Percentiles rank a stretch among this genome's conserved stretches.
Evolutionary conservation across 2,329 filamentous ascomycete genomes (phyloP).

Genomic region (Ceratocystiopsis sp.): DNA sequence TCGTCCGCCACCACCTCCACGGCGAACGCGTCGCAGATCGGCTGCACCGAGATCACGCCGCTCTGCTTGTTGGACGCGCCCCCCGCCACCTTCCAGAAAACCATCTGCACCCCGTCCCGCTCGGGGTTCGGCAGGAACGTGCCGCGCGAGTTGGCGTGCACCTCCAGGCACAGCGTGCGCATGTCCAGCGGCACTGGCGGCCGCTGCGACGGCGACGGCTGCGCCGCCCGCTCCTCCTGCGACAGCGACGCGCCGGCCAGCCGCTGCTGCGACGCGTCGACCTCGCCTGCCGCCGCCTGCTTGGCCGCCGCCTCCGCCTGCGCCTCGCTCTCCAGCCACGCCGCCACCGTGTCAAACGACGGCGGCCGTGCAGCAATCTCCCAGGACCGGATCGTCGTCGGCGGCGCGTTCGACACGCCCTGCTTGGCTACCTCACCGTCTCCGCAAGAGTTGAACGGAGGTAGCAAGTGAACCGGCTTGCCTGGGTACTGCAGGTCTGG

Average conservation of each 20-base stretch:
- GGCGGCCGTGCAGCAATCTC: conserved; percentile 59
- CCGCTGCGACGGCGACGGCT: not conserved
- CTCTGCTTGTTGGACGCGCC: conserved; percentile 22
- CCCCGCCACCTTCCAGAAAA: conserved; percentile 72
- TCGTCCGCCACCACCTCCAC: conserved; percentile 66
- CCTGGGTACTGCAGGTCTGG: not conserved
- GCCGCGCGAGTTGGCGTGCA: conserved; percentile 78
- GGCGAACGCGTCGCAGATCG: conserved; percentile 39
- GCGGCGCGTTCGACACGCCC: too few species aligned
- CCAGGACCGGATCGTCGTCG: conserved; percentile 32
- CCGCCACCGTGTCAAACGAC: conserved; percentile 46
- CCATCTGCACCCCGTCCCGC: conserved; percentile 69
- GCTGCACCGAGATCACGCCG: conserved; percentile 53
- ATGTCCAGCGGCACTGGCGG: conserved; percentile 51
- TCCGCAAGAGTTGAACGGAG: not conserved
- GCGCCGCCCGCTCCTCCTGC: not conserved
- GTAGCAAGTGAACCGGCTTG: not conserved
- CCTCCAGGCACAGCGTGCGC: conserved; percentile 87
- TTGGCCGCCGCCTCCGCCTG: conserved; percentile 13
- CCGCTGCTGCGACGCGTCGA: not conserved
- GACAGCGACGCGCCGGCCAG: conserved; percentile 1
- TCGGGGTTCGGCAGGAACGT: conserved; percentile 75
- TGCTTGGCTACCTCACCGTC: not conserved
- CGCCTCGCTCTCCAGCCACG: conserved; percentile 40
- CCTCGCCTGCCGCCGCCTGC: not conserved